phyloP scores from a whole-genome alignment of 345 rosid genomes.

The Erucastrum elatum region DNA sequence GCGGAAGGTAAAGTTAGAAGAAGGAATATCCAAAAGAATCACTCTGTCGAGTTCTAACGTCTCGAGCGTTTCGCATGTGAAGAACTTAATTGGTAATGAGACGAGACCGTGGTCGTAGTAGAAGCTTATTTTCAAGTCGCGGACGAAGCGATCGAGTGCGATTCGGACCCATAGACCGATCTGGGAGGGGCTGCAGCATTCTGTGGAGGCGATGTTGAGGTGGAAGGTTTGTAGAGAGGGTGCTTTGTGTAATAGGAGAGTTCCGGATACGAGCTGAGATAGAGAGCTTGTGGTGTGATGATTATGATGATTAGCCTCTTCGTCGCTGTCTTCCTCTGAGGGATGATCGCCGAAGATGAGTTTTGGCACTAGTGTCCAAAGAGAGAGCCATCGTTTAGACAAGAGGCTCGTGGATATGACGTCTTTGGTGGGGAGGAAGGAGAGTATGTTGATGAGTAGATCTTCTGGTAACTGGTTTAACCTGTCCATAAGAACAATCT shows the following conservation, averaged over 20 bases:
- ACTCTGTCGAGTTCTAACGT: slow-evolving; percentile 2
- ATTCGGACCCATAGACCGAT: slow-evolving; percentile 21
- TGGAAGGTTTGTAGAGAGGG: background rate
- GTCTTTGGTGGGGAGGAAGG: no score
- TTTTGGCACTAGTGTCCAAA: no score
- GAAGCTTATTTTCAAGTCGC: slow-evolving; percentile 1
- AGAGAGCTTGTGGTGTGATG: background rate
- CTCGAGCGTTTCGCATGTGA: slow-evolving; percentile 15
- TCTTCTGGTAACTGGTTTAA: no score
- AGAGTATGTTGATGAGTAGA: no score
- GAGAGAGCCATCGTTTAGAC: no score
- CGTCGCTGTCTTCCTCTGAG: no score
- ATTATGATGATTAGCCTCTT: no score
- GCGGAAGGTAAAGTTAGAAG: background rate
- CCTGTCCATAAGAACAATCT: no score
- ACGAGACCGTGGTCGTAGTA: background rate
- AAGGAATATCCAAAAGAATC: slow-evolving; percentile 9
- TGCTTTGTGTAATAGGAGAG: slow-evolving; percentile 6
- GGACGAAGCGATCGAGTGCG: slow-evolving; percentile 2
- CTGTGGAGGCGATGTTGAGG: background rate
- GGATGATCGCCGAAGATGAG: no score
- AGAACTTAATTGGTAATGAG: background rate
- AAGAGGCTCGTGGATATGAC: no score
- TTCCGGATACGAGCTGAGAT: background rate
- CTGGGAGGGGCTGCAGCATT: background rate